Evolutionary conservation across 805 yeast genomes (phyloP).

Genomic region (Alloascoidea hylecoeti): DNA sequence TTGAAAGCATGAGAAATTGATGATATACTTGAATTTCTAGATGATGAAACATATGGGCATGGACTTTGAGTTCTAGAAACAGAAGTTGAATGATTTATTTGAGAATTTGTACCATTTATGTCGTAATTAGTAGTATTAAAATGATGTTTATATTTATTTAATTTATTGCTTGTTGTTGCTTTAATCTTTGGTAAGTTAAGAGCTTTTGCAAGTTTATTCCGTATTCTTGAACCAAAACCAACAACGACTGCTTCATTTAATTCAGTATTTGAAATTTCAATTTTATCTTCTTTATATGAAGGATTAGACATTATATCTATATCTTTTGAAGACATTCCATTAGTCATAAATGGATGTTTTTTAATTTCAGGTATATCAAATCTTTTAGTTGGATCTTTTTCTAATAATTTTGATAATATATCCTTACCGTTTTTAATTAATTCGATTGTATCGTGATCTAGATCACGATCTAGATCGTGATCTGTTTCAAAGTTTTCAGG

Average conservation of each 20-base stretch:
- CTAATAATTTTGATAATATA: slow-evolving; percentile 43
- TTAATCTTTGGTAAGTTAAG: slow-evolving; percentile 16
- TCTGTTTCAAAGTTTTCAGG: neutral
- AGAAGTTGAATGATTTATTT: too few species aligned
- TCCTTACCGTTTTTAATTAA: slow-evolving; percentile 33
- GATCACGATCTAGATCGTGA: slow-evolving; percentile 1
- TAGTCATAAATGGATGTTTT: slow-evolving; percentile 53
- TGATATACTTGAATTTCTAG: too few species aligned
- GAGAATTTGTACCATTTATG: too few species aligned
- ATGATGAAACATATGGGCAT: too few species aligned
- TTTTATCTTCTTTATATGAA: slow-evolving; percentile 22
- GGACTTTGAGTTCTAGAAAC: too few species aligned
- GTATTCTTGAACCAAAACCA: slow-evolving; percentile 46
- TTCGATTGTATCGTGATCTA: slow-evolving; percentile 7
- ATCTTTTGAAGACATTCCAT: slow-evolving; percentile 21
- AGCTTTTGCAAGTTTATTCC: slow-evolving; percentile 20
- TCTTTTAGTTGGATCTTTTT: slow-evolving; percentile 57
- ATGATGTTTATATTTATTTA: too few species aligned
- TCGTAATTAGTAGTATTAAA: too few species aligned
- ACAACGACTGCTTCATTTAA: slow-evolving; percentile 71
- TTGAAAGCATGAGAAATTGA: too few species aligned
- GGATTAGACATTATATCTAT: slow-evolving; percentile 16
- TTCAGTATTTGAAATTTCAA: slow-evolving; percentile 53
- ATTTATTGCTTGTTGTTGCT: slow-evolving; percentile 10
- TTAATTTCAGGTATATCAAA: slow-evolving; percentile 62